phyloP scores from a whole-genome alignment of 1,139 yeast species.

The Suhomyces taliae region DNA sequence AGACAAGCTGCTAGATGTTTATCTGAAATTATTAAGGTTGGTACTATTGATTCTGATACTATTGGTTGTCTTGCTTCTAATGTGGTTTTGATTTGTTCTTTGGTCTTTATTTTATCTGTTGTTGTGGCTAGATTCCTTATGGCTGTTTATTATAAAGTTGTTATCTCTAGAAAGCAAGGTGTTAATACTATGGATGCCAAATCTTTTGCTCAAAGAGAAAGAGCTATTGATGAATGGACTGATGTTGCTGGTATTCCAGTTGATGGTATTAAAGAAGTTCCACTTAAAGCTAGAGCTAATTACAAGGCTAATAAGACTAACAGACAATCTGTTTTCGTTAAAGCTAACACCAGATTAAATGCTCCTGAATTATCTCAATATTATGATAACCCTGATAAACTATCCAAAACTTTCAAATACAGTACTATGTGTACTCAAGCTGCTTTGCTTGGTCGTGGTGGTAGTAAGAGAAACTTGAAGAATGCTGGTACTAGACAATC shows the following conservation, averaged over 20 bases:
- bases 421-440: constrained; percentile 62
- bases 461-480: constrained; percentile 15
- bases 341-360: constrained; percentile 34
- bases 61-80: constrained; percentile 95
- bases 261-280: constrained; percentile 50
- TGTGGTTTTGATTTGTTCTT: constrained; percentile 75
- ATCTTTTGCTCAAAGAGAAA: constrained; percentile 47
- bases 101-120: constrained; percentile 80
- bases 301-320: constrained; percentile 43
- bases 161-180: constrained; percentile 76
- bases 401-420: constrained; percentile 47
- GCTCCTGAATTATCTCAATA: constrained; percentile 46
- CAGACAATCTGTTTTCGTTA: constrained; percentile 47
- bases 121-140: constrained; percentile 73
- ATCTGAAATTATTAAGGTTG: constrained; percentile 85
- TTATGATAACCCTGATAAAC: constrained; percentile 35
- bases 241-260: constrained; percentile 30
- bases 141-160: constrained; percentile 91
- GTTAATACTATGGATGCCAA: constrained; percentile 59
- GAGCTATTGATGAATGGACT: constrained; percentile 73
- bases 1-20: constrained; percentile 78
- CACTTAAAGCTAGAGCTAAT: constrained; percentile 51
- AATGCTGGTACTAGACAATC: constrained; percentile 20
- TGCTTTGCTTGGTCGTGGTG: constrained; percentile 33
- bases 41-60: constrained; percentile 83